Evolutionary conservation across 768 basidiomycete genomes (phyloP).

Genomic region (Megacollybia marginata): DNA sequence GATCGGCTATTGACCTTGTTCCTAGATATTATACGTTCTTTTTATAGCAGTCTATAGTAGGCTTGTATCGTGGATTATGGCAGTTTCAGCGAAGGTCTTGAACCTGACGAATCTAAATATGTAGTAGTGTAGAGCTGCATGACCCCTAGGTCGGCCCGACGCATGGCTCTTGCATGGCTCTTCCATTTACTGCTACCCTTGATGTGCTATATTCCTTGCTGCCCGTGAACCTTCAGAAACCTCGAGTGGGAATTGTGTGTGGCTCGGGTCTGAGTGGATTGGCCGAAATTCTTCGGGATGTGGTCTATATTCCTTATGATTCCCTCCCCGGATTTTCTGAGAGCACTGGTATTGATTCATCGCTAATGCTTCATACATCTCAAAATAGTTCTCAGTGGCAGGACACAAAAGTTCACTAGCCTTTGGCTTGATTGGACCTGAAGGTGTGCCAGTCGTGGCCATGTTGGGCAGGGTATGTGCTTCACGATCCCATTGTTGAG

Average conservation of each 20-base stretch:
- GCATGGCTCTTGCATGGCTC: too few relatives aligned
- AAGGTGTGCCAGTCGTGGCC: conserved; percentile 74
- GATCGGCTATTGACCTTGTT: too few relatives aligned
- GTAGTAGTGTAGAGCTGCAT: too few relatives aligned
- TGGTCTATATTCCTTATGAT: conserved; percentile 56
- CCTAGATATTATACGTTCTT: too few relatives aligned
- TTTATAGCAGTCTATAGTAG: too few relatives aligned
- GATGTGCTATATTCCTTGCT: conserved; percentile 18
- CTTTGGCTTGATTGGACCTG: conserved; percentile 68
- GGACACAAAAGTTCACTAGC: conserved; percentile 79
- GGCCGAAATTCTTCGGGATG: conserved; percentile 49
- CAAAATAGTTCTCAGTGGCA: conserved; percentile 36
- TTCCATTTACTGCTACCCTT: neutral
- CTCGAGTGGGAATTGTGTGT: conserved; percentile 77
- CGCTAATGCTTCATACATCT: neutral
- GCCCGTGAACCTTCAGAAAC: conserved; percentile 35
- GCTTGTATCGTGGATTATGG: too few relatives aligned
- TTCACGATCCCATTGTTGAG: neutral
- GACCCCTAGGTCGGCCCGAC: too few relatives aligned
- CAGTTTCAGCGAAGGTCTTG: too few relatives aligned
- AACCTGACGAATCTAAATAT: too few relatives aligned
- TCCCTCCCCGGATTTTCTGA: conserved; percentile 65
- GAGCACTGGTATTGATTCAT: conserved; percentile 55
- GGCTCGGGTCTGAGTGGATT: conserved; percentile 81
- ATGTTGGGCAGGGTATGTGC: conserved; percentile 77